Base-by-base conservation (phyloP, 2,329 filamentous ascomycete species). In the Trichoderma atroviride region DNA sequence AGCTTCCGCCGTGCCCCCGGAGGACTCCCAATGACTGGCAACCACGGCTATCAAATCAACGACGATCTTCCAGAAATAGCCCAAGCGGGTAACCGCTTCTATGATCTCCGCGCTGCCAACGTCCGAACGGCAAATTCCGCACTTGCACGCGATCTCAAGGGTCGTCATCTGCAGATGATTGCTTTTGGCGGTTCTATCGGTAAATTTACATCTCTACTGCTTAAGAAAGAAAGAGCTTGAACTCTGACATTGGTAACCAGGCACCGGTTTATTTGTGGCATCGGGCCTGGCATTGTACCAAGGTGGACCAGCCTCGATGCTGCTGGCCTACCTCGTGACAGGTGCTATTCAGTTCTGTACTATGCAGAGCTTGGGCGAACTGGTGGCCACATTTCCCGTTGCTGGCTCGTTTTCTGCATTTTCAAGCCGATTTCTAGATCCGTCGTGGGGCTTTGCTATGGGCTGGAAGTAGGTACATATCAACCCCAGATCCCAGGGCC, bases 361-460 rank as follows among this genome's bases (percentile, higher is more conserved):
- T 16, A 63, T 63, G 60, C 60, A 63, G n/a, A 55, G 60, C 27
- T 29, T 63, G 31, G 60, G 60, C 14, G 60, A 63, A 29, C n/a
- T 63, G 16, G 60, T 63, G n/a, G 50, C 60, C 7, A 35, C 31
- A n/a, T 63, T 55, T 40, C 60, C 60, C 16, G 60, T 63, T 22
- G 60, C 60, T 27, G 60, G 60, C 14, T 55, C 60, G 22, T 63
- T 63, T 55, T 63, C 60, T 27, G 60, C 60, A 16, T 63, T 63
- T 40, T 63, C 60, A 16, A 63, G 60, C 29, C 60, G 60, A 9
- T 64, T 64, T 37, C 31, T 64, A 10, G 61, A 64, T n/a, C 61
- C 61, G n/a, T 64, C 61, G 14, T 64, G 61, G 61, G 61, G 61
- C 0, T 64, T 64, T 16, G 61, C 61, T 24, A 64, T 64, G 61